A percentile compares a stretch with the other conserved stretches of the same genome.
Evolutionary conservation across 495 filamentous ascomycete genomes (phyloP).

Genomic region (Elasticomyces elasticus): DNA sequence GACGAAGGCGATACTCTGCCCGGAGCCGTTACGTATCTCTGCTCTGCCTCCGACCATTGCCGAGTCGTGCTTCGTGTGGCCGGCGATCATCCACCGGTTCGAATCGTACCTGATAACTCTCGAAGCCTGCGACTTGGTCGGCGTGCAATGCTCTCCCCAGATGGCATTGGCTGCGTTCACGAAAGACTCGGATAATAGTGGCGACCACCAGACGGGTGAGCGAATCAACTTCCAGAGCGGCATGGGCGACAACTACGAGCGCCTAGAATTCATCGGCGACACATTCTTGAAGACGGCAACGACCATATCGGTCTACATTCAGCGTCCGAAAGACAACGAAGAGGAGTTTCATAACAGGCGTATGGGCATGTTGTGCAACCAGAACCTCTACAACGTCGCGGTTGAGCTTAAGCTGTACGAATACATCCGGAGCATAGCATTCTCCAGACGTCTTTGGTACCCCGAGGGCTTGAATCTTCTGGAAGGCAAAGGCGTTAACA

Average conservation of each 20-base stretch:
- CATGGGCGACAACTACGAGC: constrained; percentile 96
- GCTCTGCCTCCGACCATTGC: constrained; percentile 56
- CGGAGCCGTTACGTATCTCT: constrained; percentile 62
- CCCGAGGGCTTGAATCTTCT: constrained; percentile 61
- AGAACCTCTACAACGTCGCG: constrained; percentile 73
- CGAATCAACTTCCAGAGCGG: constrained; percentile 70
- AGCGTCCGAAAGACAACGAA: constrained; percentile 69
- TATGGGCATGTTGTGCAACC: constrained; percentile 88
- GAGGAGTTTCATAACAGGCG: constrained; percentile 81
- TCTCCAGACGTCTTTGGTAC: constrained; percentile 74
- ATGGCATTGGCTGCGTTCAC: constrained; percentile 85
- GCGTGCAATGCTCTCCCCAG: constrained; percentile 50
- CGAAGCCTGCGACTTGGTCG: constrained; percentile 55
- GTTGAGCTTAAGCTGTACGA: constrained; percentile 54
- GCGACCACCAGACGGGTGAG: constrained; percentile 52
- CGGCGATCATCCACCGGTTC: constrained; percentile 71
- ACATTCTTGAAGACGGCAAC: constrained; percentile 94
- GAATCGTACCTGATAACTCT: constrained; percentile 73
- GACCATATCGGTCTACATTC: constrained; percentile 68
- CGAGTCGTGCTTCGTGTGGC: constrained; percentile 61
- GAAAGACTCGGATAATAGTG: constrained; percentile 86
- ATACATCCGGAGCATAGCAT: constrained; percentile 72
- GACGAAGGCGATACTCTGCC: constrained; percentile 42
- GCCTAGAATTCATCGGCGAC: constrained; percentile 89
- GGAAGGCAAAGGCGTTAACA: constrained; percentile 49